These are phyloP conservation scores for Emergomyces pasteurianus DNA, from an alignment of 2,329 filamentous ascomycete species.

Conservation along the genomic window DNA sequence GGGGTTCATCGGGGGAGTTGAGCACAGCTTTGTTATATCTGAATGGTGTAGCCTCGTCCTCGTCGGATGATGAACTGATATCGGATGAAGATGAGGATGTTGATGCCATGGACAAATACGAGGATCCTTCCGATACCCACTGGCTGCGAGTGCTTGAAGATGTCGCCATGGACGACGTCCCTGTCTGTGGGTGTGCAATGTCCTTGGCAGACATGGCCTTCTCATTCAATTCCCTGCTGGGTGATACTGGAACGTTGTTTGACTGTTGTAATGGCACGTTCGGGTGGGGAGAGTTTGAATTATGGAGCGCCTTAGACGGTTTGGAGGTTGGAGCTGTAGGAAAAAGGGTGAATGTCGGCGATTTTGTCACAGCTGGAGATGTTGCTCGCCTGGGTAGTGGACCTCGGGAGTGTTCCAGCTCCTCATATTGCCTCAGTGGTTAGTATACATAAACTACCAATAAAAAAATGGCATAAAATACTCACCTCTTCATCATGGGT, in stretches of 20 bases:
- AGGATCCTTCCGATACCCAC: conserved; percentile 1
- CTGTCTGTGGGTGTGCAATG: background rate
- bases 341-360: conserved; percentile 29
- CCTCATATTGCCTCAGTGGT: conserved; percentile 8
- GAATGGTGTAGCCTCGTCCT: conserved; percentile 5
- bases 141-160: background rate
- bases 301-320: conserved; percentile 13
- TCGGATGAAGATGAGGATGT: conserved; percentile 3
- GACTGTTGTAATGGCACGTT: conserved; percentile 17
- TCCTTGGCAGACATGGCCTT: background rate
- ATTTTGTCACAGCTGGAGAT: conserved; percentile 24
- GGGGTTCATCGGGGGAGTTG: conserved; percentile 3
- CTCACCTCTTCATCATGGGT: conserved; percentile 37
- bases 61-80: background rate
- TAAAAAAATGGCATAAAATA: background rate
- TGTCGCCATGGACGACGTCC: conserved; percentile 1
- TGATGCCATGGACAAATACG: conserved; percentile 3
- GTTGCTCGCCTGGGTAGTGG: conserved; percentile 24
- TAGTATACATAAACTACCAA: background rate
- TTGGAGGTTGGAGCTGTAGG: conserved; percentile 23
- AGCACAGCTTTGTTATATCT: conserved; percentile 4
- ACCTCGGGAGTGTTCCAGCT: background rate
- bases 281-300: conserved; percentile 15
- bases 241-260: conserved; percentile 12
- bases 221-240: background rate